These are phyloP conservation scores for Penicillium nucicola DNA, from an alignment of 495 filamentous ascomycete genomes.

Conservation along the genomic window DNA sequence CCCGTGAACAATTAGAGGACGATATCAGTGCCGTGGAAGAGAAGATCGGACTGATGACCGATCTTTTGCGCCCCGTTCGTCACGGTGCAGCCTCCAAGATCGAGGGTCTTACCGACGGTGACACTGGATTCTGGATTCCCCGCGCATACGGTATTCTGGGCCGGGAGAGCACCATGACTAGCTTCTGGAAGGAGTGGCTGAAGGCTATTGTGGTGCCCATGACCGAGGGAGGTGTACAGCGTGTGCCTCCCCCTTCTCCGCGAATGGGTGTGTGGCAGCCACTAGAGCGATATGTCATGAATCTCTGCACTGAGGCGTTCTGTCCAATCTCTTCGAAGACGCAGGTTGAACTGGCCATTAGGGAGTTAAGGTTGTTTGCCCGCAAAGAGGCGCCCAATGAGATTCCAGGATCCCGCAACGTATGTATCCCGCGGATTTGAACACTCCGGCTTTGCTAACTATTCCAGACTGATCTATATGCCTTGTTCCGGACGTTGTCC, in stretches of 20 bases:
- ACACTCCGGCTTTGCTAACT: slow-evolving; percentile 18
- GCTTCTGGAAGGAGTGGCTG: slow-evolving; percentile 99
- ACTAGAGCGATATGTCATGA: slow-evolving; percentile 94
- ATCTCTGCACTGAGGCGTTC: slow-evolving; percentile 92
- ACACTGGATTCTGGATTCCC: slow-evolving; percentile 95
- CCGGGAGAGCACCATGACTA: slow-evolving; percentile 75
- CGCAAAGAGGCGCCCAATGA: slow-evolving; percentile 93
- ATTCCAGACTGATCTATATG: slow-evolving; percentile 77
- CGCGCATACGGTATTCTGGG: slow-evolving; percentile 92
- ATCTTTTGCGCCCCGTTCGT: slow-evolving; percentile 86
- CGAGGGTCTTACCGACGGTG: slow-evolving; percentile 91
- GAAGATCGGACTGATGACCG: slow-evolving; percentile 95
- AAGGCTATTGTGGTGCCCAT: slow-evolving; percentile 89
- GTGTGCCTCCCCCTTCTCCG: slow-evolving; percentile 83
- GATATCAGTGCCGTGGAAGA: slow-evolving; percentile 95
- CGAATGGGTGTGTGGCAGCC: slow-evolving; percentile 96
- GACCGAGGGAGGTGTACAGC: slow-evolving; percentile 79
- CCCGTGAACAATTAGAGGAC: slow-evolving; percentile 82
- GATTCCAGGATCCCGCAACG: slow-evolving; percentile 82
- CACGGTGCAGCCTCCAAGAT: slow-evolving; percentile 96
- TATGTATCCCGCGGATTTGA: slow-evolving; percentile 18
- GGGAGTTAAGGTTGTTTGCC: slow-evolving; percentile 88
- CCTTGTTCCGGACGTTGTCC: slow-evolving; percentile 83
- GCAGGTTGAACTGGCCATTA: slow-evolving; percentile 87
- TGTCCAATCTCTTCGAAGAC: slow-evolving; percentile 90